Conservation (phyloP, 192 early-diverging fungal species). For the Podochytrium sp. region DNA sequence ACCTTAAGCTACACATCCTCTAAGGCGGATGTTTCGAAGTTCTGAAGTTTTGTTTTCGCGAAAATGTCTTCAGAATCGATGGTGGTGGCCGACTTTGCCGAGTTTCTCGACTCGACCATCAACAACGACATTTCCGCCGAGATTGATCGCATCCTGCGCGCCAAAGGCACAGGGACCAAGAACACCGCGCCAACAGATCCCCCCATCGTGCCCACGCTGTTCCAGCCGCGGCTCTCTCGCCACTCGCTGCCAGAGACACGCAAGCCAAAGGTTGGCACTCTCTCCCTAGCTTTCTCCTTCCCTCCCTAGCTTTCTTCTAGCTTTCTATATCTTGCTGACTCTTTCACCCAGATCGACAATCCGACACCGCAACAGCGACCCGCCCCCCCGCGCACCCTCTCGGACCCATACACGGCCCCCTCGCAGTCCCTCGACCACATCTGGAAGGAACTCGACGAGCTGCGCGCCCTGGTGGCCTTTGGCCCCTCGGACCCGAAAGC, state of each 20-base stretch:
- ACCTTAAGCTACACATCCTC: no score
- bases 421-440: not conserved
- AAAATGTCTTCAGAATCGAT: not conserved
- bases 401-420: not conserved
- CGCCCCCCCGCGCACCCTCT: not conserved
- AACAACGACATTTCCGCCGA: slow-evolving; percentile 14
- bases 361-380: not conserved
- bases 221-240: not conserved
- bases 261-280: not conserved
- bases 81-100: slow-evolving; percentile 10
- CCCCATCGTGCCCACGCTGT: no score
- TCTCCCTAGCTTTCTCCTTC: not conserved
- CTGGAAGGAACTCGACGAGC: slow-evolving; percentile 3
- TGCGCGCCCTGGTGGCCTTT: not conserved
- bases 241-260: not conserved
- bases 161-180: no score
- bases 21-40: no score
- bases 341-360: slow-evolving; percentile 14
- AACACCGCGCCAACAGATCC: no score
- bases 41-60: no score
- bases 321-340: not conserved
- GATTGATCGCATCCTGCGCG: not conserved
- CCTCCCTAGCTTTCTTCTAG: no score
- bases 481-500: no score
- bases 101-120: slow-evolving; percentile 16